phyloP scores from a whole-genome alignment of 1,284 basidiomycete genomes.

The Blastosporella zonata region DNA sequence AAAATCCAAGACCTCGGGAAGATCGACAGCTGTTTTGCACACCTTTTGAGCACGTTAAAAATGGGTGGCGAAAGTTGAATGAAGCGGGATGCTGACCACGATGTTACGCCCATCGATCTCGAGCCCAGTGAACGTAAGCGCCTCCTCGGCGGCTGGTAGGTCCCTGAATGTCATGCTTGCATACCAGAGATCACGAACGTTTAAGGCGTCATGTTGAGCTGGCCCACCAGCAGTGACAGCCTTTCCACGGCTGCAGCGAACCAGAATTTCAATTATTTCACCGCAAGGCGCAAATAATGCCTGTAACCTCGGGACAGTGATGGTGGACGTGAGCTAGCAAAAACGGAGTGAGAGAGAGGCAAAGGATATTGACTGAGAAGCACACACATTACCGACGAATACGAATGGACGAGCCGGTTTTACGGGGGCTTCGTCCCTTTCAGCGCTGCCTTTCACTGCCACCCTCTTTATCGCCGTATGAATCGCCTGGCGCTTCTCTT shows the following conservation, averaged over 20 bases:
- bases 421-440: conserved; percentile 16
- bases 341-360: not conserved
- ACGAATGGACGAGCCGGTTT: conserved; percentile 32
- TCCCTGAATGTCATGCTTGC: conserved; percentile 47
- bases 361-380: conserved; percentile 2
- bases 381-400: conserved; percentile 61
- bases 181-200: conserved; percentile 42
- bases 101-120: conserved; percentile 37
- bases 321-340: conserved; percentile 28
- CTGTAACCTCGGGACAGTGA: conserved; percentile 36
- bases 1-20: conserved; percentile 48
- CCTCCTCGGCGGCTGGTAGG: conserved; percentile 33
- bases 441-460: conserved; percentile 12
- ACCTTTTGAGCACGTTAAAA: conserved; percentile 33
- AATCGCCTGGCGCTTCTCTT: conserved; percentile 17
- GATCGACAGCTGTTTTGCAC: conserved; percentile 38
- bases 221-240: conserved; percentile 31
- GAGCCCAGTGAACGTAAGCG: conserved; percentile 39
- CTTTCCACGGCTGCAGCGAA: conserved; percentile 49
- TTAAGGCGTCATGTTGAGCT: conserved; percentile 23
- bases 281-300: conserved; percentile 44
- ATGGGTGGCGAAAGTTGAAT: not conserved
- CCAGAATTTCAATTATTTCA: conserved; percentile 34
- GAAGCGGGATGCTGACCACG: conserved; percentile 32
- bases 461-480: conserved; percentile 19